Evolutionary conservation across 2,329 filamentous ascomycete species (phyloP).

Genomic region (Diaporthe citrichinensis): DNA sequence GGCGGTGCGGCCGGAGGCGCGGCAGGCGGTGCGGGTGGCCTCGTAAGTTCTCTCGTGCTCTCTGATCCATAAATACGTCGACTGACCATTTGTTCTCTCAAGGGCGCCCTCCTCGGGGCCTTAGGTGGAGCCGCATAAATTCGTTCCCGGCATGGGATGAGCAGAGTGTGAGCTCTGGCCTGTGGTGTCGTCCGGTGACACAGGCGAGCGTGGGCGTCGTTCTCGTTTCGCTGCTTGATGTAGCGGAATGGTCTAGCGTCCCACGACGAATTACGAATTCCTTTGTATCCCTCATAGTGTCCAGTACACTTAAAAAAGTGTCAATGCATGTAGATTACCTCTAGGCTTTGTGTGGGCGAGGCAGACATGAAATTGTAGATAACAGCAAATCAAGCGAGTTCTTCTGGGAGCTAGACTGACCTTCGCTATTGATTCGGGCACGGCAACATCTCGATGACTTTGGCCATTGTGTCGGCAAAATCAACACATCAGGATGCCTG

Average conservation of each 20-base stretch:
- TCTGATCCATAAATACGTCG: too few relatives aligned
- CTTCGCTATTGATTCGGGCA: too few relatives aligned
- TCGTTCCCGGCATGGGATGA: background rate
- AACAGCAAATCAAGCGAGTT: conserved; percentile 19
- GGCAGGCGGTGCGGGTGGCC: conserved; percentile 6
- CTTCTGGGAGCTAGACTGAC: background rate
- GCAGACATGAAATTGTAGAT: conserved; percentile 6
- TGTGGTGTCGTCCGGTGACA: background rate
- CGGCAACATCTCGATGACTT: too few relatives aligned
- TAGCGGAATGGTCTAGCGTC: background rate
- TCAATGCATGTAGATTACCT: conserved; percentile 18
- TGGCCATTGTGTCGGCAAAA: too few relatives aligned
- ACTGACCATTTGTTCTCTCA: too few relatives aligned
- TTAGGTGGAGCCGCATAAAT: conserved; percentile 3
- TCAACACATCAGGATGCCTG: too few relatives aligned
- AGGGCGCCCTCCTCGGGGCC: conserved; percentile 1
- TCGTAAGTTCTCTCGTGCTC: background rate
- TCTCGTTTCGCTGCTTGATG: conserved; percentile 20
- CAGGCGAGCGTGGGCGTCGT: background rate
- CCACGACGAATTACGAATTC: conserved; percentile 28
- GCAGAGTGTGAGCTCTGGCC: background rate
- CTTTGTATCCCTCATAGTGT: conserved; percentile 16
- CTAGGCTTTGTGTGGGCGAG: background rate
- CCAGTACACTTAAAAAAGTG: background rate
- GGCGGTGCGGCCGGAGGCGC: background rate